phyloP scores from a whole-genome alignment of 805 yeast species.

The Ogataea naganishii region DNA sequence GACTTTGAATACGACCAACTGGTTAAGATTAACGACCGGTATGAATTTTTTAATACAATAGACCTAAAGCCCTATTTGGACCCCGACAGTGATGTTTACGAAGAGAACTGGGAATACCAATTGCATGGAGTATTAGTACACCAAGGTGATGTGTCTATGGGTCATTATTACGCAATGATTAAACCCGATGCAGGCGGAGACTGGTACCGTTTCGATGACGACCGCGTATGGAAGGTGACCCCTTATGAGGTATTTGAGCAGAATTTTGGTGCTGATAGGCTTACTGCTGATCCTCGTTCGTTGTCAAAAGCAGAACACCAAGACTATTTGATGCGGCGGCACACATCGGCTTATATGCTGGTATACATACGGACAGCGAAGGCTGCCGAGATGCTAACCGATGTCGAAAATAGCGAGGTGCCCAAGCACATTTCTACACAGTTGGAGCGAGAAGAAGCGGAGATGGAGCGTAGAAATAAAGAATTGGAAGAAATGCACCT shows the following conservation, averaged over 20 bases:
- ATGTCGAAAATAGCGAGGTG: constrained; percentile 41
- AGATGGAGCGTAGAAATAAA: constrained; percentile 40
- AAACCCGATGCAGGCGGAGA: constrained; percentile 61
- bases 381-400: constrained; percentile 49
- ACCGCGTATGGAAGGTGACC: constrained; percentile 83
- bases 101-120: constrained; percentile 67
- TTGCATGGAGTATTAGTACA: constrained; percentile 94
- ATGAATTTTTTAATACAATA: constrained; percentile 78
- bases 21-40: constrained; percentile 86
- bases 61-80: constrained; percentile 77
- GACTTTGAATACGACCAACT: constrained; percentile 84
- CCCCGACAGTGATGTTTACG: constrained; percentile 33
- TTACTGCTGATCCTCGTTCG: constrained; percentile 38
- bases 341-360: constrained; percentile 95
- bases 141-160: constrained; percentile 91
- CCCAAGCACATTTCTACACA: constrained; percentile 65
- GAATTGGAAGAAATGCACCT: constrained; percentile 68
- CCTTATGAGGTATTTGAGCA: constrained; percentile 81
- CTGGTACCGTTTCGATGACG: constrained; percentile 96
- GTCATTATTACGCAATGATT: constrained; percentile 93
- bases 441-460: constrained; percentile 54
- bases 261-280: constrained; percentile 76
- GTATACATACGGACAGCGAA: constrained; percentile 73
- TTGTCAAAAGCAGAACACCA: constrained; percentile 54
- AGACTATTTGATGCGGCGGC: constrained; percentile 61